These are phyloP conservation scores for Garcia nutans DNA, from an alignment of 345 rosid species.

Conservation along the genomic window DNA sequence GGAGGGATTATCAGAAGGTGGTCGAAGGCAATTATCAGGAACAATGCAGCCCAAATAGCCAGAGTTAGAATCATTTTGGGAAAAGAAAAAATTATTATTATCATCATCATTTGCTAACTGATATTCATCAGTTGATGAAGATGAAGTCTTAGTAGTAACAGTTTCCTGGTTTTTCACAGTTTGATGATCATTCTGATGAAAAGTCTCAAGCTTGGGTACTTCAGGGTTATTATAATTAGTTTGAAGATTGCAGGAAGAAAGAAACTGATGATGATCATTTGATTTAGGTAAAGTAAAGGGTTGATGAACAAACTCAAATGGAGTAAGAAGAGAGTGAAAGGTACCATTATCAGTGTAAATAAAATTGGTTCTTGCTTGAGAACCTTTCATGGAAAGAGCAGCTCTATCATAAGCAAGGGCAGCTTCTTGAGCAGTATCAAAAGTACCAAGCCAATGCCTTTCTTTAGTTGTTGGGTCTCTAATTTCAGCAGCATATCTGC, in stretches of 20 bases:
- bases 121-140: slow-evolving; percentile 7
- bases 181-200: slow-evolving; percentile 14
- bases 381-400: slow-evolving; percentile 93
- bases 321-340: slow-evolving; percentile 48
- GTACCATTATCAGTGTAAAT: slow-evolving; percentile 48
- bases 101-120: slow-evolving; percentile 39
- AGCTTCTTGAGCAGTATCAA: slow-evolving; percentile 96
- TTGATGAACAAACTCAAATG: slow-evolving; percentile 47
- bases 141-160: too few relatives aligned
- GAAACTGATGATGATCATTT: slow-evolving; percentile 21
- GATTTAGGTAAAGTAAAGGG: slow-evolving; percentile 39
- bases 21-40: slow-evolving; percentile 85
- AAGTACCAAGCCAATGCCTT: slow-evolving; percentile 97
- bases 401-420: slow-evolving; percentile 98
- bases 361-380: slow-evolving; percentile 91
- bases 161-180: neutral
- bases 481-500: slow-evolving; percentile 93
- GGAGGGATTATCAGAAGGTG: slow-evolving; percentile 41
- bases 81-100: slow-evolving; percentile 46
- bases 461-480: slow-evolving; percentile 96
- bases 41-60: slow-evolving; percentile 95
- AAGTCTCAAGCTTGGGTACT: slow-evolving; percentile 27
- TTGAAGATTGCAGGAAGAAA: neutral
- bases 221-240: slow-evolving; percentile 10
- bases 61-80: slow-evolving; percentile 47